Base-by-base conservation (phyloP, 2,329 filamentous ascomycete genomes). In the Simplicillium sp. region DNA sequence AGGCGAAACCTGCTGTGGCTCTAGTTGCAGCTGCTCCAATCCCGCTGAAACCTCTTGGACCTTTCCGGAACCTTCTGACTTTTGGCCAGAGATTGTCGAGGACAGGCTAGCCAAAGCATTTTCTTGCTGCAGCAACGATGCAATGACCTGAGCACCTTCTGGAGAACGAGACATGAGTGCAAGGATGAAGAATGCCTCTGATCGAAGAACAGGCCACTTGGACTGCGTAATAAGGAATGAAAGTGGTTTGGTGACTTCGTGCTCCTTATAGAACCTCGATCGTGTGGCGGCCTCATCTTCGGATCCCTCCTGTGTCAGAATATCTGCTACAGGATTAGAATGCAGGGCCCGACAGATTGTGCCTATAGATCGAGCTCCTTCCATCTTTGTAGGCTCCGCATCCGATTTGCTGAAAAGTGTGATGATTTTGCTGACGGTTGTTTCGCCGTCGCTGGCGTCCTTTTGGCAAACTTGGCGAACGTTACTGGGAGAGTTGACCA, bases 161-260 rank as follows among this genome's bases (percentile, higher is more conserved):
- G 52, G 42, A 2, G 69, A 67, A 20, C 75, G 66, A 33, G 69
- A 68, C 67, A 81, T 74, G 29, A 82, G 65, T 3, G 78, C 78
- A 39, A 80, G 66, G 6, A 78, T 68, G 46, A 82, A 81, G 69
- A 77, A 75, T 3, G 71, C 67, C 51, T 82, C 78, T 32, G 75
- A 77, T 14, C 73, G 66, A 3, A 82, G 61, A 2, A 71, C 64
- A 0, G 75, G 73, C 66, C 76, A 82, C 47, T 75, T 78, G 3
- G 56, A 59, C 50, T 82, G 77, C 2, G 63, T 68, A 17, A 78
- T 61, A 18, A 82, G 65, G 48, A 70, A 75, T 1, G 65, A 52
- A 7, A 82, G 60, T 0, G 67, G 59, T 7, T 58, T 51, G 12
- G 56, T 50, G 11, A 77, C 53, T 15, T 60, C 46, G 50, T 77